Evolutionary conservation across 2,329 filamentous ascomycete species (phyloP).

Genomic region (Colletotrichum destructivum): DNA sequence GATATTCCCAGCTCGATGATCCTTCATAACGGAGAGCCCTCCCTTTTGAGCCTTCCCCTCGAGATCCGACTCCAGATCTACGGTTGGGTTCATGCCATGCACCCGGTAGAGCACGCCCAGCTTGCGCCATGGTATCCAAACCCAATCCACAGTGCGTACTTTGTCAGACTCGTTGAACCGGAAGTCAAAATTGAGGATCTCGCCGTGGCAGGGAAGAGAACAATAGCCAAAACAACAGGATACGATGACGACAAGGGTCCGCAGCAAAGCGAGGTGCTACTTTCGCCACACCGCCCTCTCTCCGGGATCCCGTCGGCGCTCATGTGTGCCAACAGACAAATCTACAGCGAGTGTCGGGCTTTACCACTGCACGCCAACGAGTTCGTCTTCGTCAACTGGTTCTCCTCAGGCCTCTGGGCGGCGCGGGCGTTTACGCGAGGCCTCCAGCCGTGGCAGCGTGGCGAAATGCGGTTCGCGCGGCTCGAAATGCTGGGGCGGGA

Average conservation of each 20-base stretch:
- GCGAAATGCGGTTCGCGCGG: conserved; percentile 56
- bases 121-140: conserved; percentile 59
- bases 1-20: neutral
- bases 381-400: conserved; percentile 64
- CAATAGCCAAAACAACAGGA: neutral
- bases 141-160: conserved; percentile 52
- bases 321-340: conserved; percentile 55
- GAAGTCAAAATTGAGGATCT: conserved; percentile 10
- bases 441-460: conserved; percentile 59
- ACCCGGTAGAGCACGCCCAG: conserved; percentile 55
- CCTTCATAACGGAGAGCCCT: conserved; percentile 5
- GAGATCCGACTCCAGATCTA: conserved; percentile 66
- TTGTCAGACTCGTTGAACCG: conserved; percentile 45
- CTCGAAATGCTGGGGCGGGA: conserved; percentile 59
- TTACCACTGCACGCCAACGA: conserved; percentile 61
- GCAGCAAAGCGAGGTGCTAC: neutral
- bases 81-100: conserved; percentile 56
- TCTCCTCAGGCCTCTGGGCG: conserved; percentile 60
- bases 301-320: conserved; percentile 59
- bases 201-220: conserved; percentile 8
- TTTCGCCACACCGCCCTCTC: conserved; percentile 55
- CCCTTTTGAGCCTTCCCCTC: conserved; percentile 56
- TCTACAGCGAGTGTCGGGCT: conserved; percentile 59
- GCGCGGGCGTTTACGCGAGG: conserved; percentile 55
- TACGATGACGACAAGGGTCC: neutral